A percentile compares a stretch with the other conserved stretches of the same genome.
These are phyloP conservation scores for Amniculicola lignicola DNA, from an alignment of 495 filamentous ascomycete species.

Conservation along the genomic window DNA sequence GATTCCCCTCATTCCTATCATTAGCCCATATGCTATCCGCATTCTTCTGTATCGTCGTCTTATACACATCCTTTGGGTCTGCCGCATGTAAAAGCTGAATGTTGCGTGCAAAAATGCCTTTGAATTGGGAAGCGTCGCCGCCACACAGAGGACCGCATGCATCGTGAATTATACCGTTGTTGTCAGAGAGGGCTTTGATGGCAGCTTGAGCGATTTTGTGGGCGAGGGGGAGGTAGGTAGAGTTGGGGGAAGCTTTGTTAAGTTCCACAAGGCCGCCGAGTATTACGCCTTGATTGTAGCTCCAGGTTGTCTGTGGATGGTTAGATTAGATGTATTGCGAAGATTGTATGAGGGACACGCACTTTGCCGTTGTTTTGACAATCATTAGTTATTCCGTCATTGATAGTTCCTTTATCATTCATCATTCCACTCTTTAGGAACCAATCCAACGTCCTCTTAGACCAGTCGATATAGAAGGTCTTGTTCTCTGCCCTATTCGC, in stretches of 20 bases:
- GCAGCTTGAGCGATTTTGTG: constrained; percentile 58
- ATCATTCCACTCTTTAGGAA: constrained; percentile 65
- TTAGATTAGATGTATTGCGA: constrained; percentile 45
- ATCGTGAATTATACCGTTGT: constrained; percentile 62
- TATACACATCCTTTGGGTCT: constrained; percentile 52
- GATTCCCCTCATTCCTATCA: constrained; percentile 52
- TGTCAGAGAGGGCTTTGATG: constrained; percentile 54
- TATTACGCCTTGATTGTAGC: constrained; percentile 80
- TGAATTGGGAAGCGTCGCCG: constrained; percentile 67
- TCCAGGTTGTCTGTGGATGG: constrained; percentile 28
- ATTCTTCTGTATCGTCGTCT: constrained; percentile 55
- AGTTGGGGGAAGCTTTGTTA: constrained; percentile 48
- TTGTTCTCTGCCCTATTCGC: constrained; percentile 59
- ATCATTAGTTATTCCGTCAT: constrained; percentile 61
- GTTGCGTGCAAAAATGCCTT: constrained; percentile 75
- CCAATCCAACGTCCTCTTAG: constrained; percentile 62
- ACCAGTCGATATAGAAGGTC: constrained; percentile 56
- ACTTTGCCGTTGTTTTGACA: constrained; percentile 62
- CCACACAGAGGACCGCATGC: constrained; percentile 63
- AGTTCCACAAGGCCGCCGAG: constrained; percentile 74
- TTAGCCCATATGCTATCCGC: constrained; percentile 68
- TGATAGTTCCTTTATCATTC: constrained; percentile 60
- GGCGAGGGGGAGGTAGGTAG: constrained; percentile 49
- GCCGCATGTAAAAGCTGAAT: constrained; percentile 56
- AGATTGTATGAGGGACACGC: constrained; percentile 37